A percentile compares a stretch with the other conserved stretches of the same genome.
Evolutionary conservation across 2,329 filamentous ascomycete genomes (phyloP).

Genomic region (Aspergillus eucalypticola): DNA sequence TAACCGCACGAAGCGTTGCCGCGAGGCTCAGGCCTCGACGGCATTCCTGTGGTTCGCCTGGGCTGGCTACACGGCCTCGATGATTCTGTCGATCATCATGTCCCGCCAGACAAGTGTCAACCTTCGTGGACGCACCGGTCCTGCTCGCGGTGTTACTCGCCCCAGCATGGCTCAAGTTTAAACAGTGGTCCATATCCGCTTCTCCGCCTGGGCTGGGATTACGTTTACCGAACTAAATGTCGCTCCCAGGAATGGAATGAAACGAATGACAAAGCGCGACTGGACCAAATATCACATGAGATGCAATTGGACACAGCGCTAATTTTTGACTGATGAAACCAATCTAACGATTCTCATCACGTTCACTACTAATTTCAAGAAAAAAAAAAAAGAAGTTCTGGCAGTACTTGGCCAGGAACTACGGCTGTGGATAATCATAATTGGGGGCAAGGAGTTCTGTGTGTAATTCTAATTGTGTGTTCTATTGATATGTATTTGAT

Average conservation of each 20-base stretch:
- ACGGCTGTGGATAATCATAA: background rate
- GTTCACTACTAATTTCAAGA: background rate
- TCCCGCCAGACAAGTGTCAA: conserved; percentile 36
- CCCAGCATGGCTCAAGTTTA: conserved; percentile 51
- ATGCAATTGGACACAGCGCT: background rate
- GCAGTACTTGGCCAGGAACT: background rate
- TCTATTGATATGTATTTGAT: background rate
- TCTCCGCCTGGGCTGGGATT: background rate
- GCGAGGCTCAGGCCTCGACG: conserved; percentile 52
- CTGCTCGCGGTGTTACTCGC: conserved; percentile 32
- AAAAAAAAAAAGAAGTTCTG: background rate
- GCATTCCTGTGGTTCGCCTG: conserved; percentile 57
- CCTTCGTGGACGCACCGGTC: conserved; percentile 35
- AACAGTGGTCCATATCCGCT: background rate
- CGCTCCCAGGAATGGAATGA: background rate
- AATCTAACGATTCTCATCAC: background rate
- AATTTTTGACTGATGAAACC: background rate
- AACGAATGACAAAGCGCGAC: background rate
- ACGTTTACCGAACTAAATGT: background rate
- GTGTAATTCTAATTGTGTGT: background rate
- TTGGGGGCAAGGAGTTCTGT: background rate
- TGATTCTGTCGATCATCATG: conserved; percentile 43
- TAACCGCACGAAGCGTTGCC: conserved; percentile 45
- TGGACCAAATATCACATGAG: background rate
- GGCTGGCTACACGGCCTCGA: conserved; percentile 45